These are phyloP conservation scores for Cryphonectria carpinicola DNA, from an alignment of 2,329 filamentous ascomycete genomes.

Conservation along the genomic window DNA sequence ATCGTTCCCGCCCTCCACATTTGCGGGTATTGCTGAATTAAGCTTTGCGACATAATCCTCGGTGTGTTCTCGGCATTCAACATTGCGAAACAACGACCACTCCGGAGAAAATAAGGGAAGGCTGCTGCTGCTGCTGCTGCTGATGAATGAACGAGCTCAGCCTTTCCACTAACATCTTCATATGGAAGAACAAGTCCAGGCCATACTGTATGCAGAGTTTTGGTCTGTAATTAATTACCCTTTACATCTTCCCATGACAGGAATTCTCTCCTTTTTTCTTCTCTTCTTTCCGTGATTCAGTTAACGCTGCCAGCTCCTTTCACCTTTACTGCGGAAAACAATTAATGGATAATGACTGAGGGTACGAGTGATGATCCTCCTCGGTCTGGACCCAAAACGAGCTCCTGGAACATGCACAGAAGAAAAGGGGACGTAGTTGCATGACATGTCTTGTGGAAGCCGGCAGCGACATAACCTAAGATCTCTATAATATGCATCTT, in stretches of 20 bases:
- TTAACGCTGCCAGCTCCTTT: neutral
- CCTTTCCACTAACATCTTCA: neutral
- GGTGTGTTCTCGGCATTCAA: conserved; percentile 1
- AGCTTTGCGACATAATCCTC: neutral
- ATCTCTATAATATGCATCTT: neutral
- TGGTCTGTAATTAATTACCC: neutral
- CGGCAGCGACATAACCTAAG: neutral
- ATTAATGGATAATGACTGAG: neutral
- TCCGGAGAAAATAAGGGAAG: neutral
- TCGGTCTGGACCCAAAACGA: neutral
- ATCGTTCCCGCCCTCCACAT: neutral
- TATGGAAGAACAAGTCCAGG: neutral
- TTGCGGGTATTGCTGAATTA: neutral
- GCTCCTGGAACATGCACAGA: neutral
- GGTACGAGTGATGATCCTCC: neutral
- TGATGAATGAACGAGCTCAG: neutral
- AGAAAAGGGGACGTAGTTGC: neutral
- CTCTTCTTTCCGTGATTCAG: neutral
- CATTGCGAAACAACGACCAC: neutral
- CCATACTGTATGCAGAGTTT: neutral
- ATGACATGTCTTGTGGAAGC: neutral
- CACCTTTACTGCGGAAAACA: neutral
- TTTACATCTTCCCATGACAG: neutral
- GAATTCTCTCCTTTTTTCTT: neutral
- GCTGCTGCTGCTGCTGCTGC: neutral